Conservation (phyloP, 2,329 filamentous ascomycete genomes). For the Diaporthe aspalathi region DNA sequence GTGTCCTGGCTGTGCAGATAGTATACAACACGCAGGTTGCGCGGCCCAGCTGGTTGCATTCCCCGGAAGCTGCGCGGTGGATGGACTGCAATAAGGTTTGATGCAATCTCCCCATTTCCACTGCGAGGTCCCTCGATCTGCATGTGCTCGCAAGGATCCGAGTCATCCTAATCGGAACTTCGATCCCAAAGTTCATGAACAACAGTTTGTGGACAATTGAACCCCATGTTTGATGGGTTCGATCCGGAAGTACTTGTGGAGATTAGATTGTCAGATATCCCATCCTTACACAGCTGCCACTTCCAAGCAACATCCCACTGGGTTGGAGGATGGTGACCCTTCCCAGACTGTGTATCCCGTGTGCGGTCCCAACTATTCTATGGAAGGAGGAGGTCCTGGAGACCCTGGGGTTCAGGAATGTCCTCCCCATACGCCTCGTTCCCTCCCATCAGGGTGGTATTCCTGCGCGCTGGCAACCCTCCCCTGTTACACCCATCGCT, state of each 20-base stretch:
- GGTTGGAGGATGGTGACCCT: background rate
- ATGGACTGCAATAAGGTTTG: background rate
- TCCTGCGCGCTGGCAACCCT: background rate
- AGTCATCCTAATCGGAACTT: background rate
- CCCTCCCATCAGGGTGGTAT: background rate
- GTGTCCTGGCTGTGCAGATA: background rate
- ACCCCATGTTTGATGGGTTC: background rate
- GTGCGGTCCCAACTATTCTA: background rate
- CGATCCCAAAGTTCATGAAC: background rate
- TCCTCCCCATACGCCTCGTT: background rate
- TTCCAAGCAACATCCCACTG: background rate
- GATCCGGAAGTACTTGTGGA: background rate
- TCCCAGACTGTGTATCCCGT: background rate
- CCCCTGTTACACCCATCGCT: slow-evolving; percentile 1
- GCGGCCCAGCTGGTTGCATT: background rate
- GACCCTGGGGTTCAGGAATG: background rate
- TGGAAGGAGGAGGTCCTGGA: background rate
- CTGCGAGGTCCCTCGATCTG: background rate
- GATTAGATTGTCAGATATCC: slow-evolving; percentile 2
- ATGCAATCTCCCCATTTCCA: background rate
- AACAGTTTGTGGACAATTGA: background rate
- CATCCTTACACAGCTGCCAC: background rate
- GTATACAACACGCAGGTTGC: background rate
- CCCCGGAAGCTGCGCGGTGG: background rate
- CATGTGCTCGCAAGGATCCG: background rate